A percentile compares a stretch with the other conserved stretches of the same genome.
phyloP scores from a whole-genome alignment of 2,329 filamentous ascomycete species.

The Nannizziopsis barbatae region DNA sequence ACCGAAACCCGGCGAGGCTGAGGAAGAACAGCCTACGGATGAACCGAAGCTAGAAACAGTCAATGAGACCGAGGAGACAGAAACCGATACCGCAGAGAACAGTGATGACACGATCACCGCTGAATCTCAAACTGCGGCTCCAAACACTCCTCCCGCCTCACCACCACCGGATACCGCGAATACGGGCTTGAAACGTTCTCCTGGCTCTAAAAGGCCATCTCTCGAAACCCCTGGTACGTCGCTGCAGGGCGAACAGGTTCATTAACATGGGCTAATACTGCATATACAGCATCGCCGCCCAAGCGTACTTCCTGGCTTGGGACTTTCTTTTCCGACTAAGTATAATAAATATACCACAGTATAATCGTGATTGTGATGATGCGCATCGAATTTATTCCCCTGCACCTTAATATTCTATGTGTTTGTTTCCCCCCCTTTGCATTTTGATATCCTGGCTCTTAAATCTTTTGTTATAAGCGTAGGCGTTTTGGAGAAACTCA shows the following conservation, averaged over 20 bases:
- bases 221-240: slow-evolving; percentile 16
- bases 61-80: slow-evolving; percentile 1
- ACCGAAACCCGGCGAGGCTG: slow-evolving; percentile 39
- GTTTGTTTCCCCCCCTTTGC: not conserved
- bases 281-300: slow-evolving; percentile 12
- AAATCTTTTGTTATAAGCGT: not conserved
- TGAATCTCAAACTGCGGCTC: not conserved
- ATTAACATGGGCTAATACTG: slow-evolving; percentile 1
- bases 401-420: not conserved
- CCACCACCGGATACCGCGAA: not conserved
- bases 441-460: not conserved
- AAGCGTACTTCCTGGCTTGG: slow-evolving; percentile 19
- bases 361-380: no score
- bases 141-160: not conserved
- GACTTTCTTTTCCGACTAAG: slow-evolving; percentile 3
- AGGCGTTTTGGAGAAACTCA: not conserved
- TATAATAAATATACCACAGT: not conserved
- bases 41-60: slow-evolving; percentile 16
- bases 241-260: slow-evolving; percentile 1
- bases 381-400: no score
- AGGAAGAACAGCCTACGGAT: slow-evolving; percentile 17
- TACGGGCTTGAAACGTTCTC: not conserved
- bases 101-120: not conserved
- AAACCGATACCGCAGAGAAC: not conserved
- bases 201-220: slow-evolving; percentile 1